Conservation (phyloP, 306 rosid genomes). For the Citrullus amarus region DNA sequence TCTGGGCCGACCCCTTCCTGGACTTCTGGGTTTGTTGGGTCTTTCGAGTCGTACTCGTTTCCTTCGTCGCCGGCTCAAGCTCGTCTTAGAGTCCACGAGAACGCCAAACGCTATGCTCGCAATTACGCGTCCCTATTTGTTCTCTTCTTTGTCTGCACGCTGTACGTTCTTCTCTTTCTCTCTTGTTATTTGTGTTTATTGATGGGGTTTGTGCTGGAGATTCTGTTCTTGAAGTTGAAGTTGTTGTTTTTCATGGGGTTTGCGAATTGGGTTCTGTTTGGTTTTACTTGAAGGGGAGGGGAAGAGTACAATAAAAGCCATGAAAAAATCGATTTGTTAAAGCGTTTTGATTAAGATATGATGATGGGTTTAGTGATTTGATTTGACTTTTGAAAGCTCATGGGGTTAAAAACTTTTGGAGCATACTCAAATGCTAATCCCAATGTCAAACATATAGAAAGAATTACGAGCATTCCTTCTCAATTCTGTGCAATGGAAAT, state of each 20-base stretch:
- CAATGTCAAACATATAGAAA: neutral
- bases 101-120: constrained; percentile 80
- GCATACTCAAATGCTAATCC: neutral
- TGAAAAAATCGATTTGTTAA: neutral
- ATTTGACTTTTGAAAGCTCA: neutral
- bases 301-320: neutral
- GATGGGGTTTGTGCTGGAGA: neutral
- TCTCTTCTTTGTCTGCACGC: constrained; percentile 54
- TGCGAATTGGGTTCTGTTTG: neutral
- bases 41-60: constrained; percentile 50
- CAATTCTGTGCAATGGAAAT: neutral
- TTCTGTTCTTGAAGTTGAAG: neutral
- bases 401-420: neutral
- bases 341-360: neutral
- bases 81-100: constrained; percentile 72
- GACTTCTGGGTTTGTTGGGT: constrained; percentile 55
- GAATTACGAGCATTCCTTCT: neutral
- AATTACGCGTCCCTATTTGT: constrained; percentile 69
- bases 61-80: constrained; percentile 76
- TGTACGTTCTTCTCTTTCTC: constrained; percentile 31
- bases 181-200: neutral
- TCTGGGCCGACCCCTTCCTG: constrained; percentile 63
- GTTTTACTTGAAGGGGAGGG: neutral
- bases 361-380: neutral
- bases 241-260: neutral